These are phyloP conservation scores for Colletotrichum kahawae DNA, from an alignment of 2,329 filamentous ascomycete species.

Conservation along the genomic window DNA sequence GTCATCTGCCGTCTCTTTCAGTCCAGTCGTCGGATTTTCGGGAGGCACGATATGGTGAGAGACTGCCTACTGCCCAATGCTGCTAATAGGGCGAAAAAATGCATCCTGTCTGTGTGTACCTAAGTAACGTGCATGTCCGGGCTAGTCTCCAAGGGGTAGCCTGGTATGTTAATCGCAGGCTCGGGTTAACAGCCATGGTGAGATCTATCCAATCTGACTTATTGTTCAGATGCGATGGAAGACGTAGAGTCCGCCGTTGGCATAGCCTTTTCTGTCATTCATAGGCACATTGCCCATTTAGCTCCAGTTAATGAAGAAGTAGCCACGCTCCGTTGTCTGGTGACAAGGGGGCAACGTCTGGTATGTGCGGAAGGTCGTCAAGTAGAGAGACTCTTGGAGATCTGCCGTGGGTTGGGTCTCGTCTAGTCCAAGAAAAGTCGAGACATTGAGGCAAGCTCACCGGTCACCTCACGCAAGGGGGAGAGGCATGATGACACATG, in stretches of 20 bases:
- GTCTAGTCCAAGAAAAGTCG: not conserved
- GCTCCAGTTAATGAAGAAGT: not conserved
- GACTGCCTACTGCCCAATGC: conserved; percentile 12
- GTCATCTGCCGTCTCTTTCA: not conserved
- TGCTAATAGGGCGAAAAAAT: not conserved
- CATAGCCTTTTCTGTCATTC: not conserved
- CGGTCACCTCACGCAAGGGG: not conserved
- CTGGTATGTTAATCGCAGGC: conserved; percentile 1
- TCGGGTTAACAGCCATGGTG: not conserved
- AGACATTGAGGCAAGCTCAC: conserved; percentile 2
- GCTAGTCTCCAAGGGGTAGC: conserved; percentile 18
- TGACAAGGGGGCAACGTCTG: not conserved
- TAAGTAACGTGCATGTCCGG: not conserved
- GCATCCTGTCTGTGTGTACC: conserved; percentile 14
- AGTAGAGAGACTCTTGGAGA: not conserved
- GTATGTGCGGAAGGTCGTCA: not conserved
- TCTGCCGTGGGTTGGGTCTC: not conserved
- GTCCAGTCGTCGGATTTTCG: conserved; percentile 3
- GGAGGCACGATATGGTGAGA: not conserved
- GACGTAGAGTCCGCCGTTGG: not conserved
- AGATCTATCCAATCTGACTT: conserved; percentile 5
- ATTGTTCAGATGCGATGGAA: not conserved
- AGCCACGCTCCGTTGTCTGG: not conserved
- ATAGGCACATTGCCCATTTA: not conserved
- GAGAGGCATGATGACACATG: not conserved